Percentiles rank a stretch among this genome's conserved stretches.
phyloP scores from a whole-genome alignment of 306 rosid species.

The Vigna reflexopilosa region DNA sequence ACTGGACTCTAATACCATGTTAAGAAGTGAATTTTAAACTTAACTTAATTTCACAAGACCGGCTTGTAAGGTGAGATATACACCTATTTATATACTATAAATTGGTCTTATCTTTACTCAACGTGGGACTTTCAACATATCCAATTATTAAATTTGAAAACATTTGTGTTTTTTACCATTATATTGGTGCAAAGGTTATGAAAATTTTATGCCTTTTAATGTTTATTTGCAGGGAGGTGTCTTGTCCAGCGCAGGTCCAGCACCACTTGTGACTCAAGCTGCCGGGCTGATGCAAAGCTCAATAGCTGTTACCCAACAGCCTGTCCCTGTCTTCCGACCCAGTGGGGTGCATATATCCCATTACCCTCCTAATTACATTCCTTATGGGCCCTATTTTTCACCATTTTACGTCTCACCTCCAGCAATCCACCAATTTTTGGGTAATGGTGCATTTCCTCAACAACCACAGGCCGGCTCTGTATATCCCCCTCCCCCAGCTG shows the following conservation, averaged over 20 bases:
- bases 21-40: no score
- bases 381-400: slow-evolving; percentile 80
- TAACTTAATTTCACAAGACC: no score
- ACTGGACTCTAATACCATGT: no score
- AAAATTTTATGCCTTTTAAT: slow-evolving; percentile 37
- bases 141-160: not conserved
- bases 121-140: no score
- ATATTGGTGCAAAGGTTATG: not conserved
- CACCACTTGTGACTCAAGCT: slow-evolving; percentile 84
- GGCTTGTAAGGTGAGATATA: no score
- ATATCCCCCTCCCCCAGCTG: slow-evolving; percentile 77
- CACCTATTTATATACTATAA: no score
- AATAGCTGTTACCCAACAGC: slow-evolving; percentile 86
- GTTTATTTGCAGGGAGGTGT: slow-evolving; percentile 77
- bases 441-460: slow-evolving; percentile 88
- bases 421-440: slow-evolving; percentile 87
- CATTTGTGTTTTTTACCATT: not conserved
- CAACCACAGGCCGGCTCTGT: slow-evolving; percentile 87
- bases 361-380: slow-evolving; percentile 88
- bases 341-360: slow-evolving; percentile 85
- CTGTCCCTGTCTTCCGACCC: slow-evolving; percentile 84
- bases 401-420: slow-evolving; percentile 89
- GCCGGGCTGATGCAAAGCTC: slow-evolving; percentile 94
- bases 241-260: slow-evolving; percentile 73
- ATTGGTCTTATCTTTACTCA: no score